These are phyloP conservation scores for Neurospora sublineolata DNA, from an alignment of 495 filamentous ascomycete species.

Conservation along the genomic window DNA sequence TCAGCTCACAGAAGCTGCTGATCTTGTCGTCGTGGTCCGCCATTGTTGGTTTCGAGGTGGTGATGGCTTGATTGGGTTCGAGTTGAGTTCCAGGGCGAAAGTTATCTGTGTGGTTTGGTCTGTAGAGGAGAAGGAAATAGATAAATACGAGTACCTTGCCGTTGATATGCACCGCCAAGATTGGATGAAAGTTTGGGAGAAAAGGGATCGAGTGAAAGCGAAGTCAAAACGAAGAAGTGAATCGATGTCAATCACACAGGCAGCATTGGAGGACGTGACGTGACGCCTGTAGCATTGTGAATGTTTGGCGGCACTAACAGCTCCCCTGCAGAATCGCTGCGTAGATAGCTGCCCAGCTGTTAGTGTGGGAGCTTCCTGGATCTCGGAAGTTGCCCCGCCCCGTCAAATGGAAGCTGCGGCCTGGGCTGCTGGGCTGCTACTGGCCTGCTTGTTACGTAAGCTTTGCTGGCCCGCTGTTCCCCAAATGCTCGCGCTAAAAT, in stretches of 20 bases:
- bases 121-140: not conserved
- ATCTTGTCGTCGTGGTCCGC: conserved; percentile 58
- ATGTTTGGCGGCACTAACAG: not conserved
- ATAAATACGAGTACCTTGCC: not conserved
- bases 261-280: not conserved
- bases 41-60: conserved; percentile 18
- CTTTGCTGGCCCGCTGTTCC: not conserved
- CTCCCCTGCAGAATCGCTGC: not conserved
- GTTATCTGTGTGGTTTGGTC: not conserved
- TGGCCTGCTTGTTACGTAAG: not conserved
- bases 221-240: not conserved
- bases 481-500: not conserved
- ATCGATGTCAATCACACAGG: not conserved
- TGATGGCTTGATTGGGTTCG: not conserved
- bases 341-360: not conserved
- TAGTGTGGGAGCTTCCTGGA: not conserved
- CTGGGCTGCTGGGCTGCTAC: not conserved
- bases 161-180: not conserved
- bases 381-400: not conserved
- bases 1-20: conserved; percentile 61
- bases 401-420: not conserved
- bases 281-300: not conserved
- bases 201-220: not conserved
- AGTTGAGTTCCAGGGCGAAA: not conserved
- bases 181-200: not conserved